phyloP scores from a whole-genome alignment of 2,329 filamentous ascomycete genomes.

The Lecanicillium sp. region DNA sequence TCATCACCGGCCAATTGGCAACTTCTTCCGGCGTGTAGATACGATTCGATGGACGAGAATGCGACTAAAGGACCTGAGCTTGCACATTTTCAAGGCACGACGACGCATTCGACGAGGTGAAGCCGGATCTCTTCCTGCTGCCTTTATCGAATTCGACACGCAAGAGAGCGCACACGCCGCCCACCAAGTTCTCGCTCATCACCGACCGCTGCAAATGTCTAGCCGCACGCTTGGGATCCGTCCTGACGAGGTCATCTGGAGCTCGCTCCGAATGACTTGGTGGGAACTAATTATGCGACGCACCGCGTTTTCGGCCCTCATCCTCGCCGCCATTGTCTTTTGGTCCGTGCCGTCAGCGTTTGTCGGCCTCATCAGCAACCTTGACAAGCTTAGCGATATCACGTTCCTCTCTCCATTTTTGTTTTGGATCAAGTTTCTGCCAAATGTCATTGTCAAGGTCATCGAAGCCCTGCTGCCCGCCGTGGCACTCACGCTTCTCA shows the following conservation, averaged over 20 bases:
- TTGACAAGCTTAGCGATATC: slow-evolving; percentile 49
- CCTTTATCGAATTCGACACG: slow-evolving; percentile 83
- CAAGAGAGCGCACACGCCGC: slow-evolving; percentile 81
- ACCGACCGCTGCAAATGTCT: slow-evolving; percentile 79
- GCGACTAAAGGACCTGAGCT: slow-evolving; percentile 29
- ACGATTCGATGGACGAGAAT: slow-evolving; percentile 84
- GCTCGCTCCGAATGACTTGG: slow-evolving; percentile 75
- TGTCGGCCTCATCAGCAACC: slow-evolving; percentile 81
- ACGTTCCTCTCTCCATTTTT: slow-evolving; percentile 46
- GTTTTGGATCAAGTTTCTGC: slow-evolving; percentile 2
- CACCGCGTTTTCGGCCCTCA: slow-evolving; percentile 61
- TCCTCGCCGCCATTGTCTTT: slow-evolving; percentile 75
- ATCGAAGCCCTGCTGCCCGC: slow-evolving; percentile 77
- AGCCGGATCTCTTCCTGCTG: slow-evolving; percentile 60
- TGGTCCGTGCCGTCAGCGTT: slow-evolving; percentile 71
- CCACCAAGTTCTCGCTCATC: slow-evolving; percentile 79
- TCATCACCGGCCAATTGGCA: slow-evolving; percentile 58
- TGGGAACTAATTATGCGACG: slow-evolving; percentile 74
- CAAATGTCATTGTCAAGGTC: slow-evolving; percentile 27
- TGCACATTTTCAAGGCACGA: slow-evolving; percentile 54
- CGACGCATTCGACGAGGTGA: slow-evolving; percentile 67
- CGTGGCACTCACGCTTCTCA: slow-evolving; percentile 70
- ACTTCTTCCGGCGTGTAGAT: slow-evolving; percentile 83
- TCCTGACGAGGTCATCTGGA: slow-evolving; percentile 82
- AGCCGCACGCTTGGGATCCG: slow-evolving; percentile 78